These are phyloP conservation scores for Papiliotrema nemorosa DNA, from an alignment of 1,284 basidiomycete species.

Conservation along the genomic window DNA sequence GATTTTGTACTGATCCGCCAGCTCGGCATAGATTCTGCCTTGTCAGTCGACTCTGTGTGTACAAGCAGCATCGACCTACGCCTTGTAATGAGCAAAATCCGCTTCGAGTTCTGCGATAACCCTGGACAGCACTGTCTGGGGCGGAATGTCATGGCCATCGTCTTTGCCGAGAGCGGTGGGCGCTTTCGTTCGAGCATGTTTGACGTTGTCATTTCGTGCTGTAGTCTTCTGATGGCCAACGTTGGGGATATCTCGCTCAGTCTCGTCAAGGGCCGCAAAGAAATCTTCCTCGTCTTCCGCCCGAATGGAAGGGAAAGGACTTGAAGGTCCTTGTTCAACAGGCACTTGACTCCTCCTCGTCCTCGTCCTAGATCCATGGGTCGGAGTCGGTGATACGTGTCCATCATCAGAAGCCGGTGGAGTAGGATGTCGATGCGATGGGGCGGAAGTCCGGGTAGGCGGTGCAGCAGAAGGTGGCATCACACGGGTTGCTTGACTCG, in stretches of 20 bases:
- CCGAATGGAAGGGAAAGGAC: conserved; percentile 77
- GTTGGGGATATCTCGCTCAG: background rate
- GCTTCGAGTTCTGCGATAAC: conserved; percentile 81
- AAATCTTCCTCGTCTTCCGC: conserved; percentile 70
- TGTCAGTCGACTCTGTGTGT: background rate
- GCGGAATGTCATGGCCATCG: conserved; percentile 57
- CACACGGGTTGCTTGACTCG: conserved; percentile 15
- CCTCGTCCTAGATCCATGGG: conserved; percentile 3
- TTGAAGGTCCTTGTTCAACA: conserved; percentile 42
- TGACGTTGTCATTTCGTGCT: background rate
- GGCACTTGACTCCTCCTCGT: conserved; percentile 2
- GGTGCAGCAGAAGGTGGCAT: conserved; percentile 12
- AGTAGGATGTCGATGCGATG: conserved; percentile 10
- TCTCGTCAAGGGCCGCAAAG: conserved; percentile 57
- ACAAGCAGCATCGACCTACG: conserved; percentile 52
- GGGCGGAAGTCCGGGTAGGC: conserved; percentile 17
- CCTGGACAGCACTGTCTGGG: conserved; percentile 73
- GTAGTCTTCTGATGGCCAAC: background rate
- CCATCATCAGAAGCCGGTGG: conserved; percentile 23
- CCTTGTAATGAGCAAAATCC: conserved; percentile 84
- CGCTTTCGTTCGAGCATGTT: background rate
- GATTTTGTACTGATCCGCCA: conserved; percentile 82
- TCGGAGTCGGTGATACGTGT: conserved; percentile 15
- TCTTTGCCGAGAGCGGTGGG: background rate
- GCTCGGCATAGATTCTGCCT: conserved; percentile 74